Evolutionary conservation across 192 early-diverging fungal species (phyloP).

Genomic region (Phycomyces nitens): DNA sequence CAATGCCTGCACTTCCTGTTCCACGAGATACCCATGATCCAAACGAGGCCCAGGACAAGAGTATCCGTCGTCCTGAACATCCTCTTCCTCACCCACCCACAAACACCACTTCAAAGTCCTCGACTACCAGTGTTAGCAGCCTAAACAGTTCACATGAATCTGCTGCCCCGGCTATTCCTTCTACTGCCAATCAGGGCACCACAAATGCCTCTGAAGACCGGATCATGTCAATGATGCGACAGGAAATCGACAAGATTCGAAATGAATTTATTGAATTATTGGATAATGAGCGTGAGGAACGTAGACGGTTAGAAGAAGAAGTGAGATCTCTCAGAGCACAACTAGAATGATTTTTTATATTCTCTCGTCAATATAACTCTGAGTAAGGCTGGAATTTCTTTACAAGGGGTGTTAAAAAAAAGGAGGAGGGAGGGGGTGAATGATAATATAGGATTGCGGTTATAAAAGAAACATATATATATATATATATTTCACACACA

Average conservation of each 20-base stretch:
- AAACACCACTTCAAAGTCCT: not conserved
- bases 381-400: too few species aligned
- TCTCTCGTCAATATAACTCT: not conserved
- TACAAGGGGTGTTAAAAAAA: too few species aligned
- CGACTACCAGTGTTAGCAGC: not conserved
- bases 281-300: conserved; percentile 15
- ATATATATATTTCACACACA: too few species aligned
- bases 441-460: too few species aligned
- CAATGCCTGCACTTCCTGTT: conserved; percentile 5
- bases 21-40: not conserved
- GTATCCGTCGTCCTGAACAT: too few species aligned
- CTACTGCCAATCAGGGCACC: not conserved
- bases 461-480: too few species aligned
- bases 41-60: not conserved
- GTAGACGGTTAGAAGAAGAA: conserved; percentile 22
- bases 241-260: conserved; percentile 20
- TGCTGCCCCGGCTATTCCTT: not conserved
- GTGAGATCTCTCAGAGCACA: not conserved
- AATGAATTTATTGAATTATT: conserved; percentile 23
- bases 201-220: conserved; percentile 10
- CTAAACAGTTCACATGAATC: too few species aligned
- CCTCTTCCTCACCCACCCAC: not conserved
- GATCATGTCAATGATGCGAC: conserved; percentile 4
- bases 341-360: conserved; percentile 1
- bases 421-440: too few species aligned